Evolutionary conservation across 768 basidiomycete species (phyloP), one percentile per base, ranked within the genome.

Genomic region (Calocera viscosa): DNA sequence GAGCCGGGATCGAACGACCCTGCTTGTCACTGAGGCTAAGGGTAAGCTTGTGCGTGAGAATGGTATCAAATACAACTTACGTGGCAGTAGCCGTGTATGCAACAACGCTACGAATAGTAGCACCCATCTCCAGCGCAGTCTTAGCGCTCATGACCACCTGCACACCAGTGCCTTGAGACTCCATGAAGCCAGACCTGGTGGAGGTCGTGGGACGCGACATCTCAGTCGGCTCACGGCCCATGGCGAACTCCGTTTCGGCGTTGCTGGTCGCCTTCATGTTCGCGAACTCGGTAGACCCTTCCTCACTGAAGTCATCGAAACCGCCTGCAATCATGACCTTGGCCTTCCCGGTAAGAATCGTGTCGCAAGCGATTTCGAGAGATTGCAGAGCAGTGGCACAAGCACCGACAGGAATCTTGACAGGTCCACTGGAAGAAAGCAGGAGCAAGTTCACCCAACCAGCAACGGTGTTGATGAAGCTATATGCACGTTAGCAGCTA

Each of bases 231-330:
- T 99, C 96, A 71, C 96, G 94, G 69, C 96, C 96, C 90, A 96
- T 96, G 2, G 94, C 95, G 73, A 97, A 91, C 76, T 99, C 96
- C 33, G 91, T 91, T 77, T 94, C 91, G 0, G 94, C 88, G 73
- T 95, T 97, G 78, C 90, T 92, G 3, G 96, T 99, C 0, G 96
- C 96, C 78, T 97, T 96, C 96, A 99, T 99, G 81, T 98, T 97
- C 64, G 94, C 96, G 77, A 99, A 99, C 77, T 99, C 95, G 76
- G 87, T 97, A 8, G 95, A 97, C 19, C 95, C 96, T 78, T 99
- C 96, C 77, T 99, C 96, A 70, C 89, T 90, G 75, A 98, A 84
- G 75, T 99, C 96, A 73, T 99, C 96, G 79, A 94, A 97, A 67
- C 96, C 96, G 75, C 96, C 96, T 38, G 95, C 90, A 68, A 99